phyloP scores from a whole-genome alignment of 208 protist genomes.

The Leishmania tropica region DNA sequence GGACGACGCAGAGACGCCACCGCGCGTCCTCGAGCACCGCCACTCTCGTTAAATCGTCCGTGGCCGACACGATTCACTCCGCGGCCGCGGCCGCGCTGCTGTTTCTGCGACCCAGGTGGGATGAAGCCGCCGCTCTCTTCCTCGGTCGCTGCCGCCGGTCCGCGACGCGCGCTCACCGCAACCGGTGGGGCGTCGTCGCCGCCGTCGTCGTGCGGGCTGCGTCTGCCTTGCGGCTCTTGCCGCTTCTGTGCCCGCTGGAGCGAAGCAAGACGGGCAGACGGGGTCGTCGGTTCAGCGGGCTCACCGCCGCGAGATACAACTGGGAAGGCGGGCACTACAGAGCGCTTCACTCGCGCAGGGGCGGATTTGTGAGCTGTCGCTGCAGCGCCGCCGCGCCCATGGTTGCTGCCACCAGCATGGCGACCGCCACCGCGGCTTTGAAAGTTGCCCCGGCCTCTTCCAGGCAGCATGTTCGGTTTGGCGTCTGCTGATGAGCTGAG shows the following conservation, averaged over 20 bases:
- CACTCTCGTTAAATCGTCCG: neutral
- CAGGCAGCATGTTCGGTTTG: conserved; percentile 23
- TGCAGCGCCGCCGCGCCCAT: neutral
- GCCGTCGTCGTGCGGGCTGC: conserved; percentile 8
- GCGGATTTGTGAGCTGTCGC: conserved; percentile 9
- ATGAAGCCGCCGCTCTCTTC: conserved; percentile 20
- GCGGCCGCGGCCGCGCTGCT: conserved; percentile 6
- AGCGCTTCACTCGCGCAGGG: conserved; percentile 21
- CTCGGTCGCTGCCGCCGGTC: neutral
- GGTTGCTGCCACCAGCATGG: conserved; percentile 7
- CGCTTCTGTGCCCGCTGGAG: neutral
- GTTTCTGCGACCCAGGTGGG: conserved; percentile 10
- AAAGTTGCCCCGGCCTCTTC: conserved; percentile 33
- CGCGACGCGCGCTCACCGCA: conserved; percentile 39
- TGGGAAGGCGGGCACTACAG: conserved; percentile 34
- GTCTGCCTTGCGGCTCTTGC: conserved; percentile 1
- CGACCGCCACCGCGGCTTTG: conserved; percentile 11
- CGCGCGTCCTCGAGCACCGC: conserved; percentile 10
- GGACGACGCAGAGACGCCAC: neutral
- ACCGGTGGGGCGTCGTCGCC: conserved; percentile 47
- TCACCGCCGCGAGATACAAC: conserved; percentile 27
- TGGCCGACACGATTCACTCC: neutral
- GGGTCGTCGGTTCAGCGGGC: neutral
- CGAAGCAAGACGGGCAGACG: neutral
- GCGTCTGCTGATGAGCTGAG: neutral